Evolutionary conservation across 2,329 filamentous ascomycete species (phyloP), one percentile per base, ranked within the genome.

Genomic region (Colletotrichum acutatum): DNA sequence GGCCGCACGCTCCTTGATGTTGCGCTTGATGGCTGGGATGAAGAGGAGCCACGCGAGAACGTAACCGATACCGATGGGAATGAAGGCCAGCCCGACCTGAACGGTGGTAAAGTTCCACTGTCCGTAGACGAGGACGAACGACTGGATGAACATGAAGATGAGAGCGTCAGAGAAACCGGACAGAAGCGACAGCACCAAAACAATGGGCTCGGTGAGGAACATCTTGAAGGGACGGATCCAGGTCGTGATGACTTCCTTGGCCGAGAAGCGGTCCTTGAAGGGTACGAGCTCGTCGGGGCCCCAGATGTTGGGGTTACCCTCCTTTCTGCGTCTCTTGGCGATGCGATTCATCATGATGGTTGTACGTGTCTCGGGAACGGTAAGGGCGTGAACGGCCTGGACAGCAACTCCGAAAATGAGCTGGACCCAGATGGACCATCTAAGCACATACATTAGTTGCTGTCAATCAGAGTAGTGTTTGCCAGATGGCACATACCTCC

Each of bases 401-500:
- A 94, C 90, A 42, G 90, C 86, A 9, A 83, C 92, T 22, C 94
- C 94, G 66, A 96, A 91, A 76, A 95, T 95, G 75, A 96, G 88
- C 81, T 95, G 93, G 72, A 96, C 93, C 94, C 94, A 97, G 80
- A 96, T 95, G 67, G 88, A 90, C 92, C 92, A 85, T 53, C 80
- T 83, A 11, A 28, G 3, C 3, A 7, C 1, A 37, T 66, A 76
- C 71, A 14, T 66, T 46, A 53, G 26, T 58, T 54, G 2, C 9
- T 1, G 19, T 26, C 16, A 24, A 3, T 26, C 30, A 19, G 14
- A 24, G 1, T 28, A 24, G 2, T 1, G n/a, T 5, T 5, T 5
- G 14, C 24, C 7, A 24, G 0, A 12, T 9, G 1, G 7, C 12
- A 72, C 76, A 78, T 78, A 95, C 75, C 89, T 88, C 94, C 94